Evolutionary conservation across 495 filamentous ascomycete genomes (phyloP).

Genomic region (Articulospora tetracladia): DNA sequence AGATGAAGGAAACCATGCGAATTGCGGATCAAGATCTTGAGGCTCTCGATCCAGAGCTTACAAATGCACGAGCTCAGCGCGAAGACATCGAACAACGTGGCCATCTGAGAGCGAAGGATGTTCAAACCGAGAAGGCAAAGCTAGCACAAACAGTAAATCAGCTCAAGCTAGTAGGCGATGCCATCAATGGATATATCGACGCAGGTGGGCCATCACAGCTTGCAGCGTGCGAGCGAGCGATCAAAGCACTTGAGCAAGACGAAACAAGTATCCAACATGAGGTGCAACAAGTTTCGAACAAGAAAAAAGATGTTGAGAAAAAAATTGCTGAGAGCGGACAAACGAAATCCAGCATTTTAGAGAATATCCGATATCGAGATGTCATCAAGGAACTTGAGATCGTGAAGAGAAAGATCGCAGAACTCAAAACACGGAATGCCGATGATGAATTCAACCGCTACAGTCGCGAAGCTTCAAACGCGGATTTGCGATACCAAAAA

Average conservation of each 20-base stretch:
- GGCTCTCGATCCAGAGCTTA: constrained; percentile 64
- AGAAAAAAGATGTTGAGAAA: constrained; percentile 74
- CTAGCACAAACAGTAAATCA: constrained; percentile 71
- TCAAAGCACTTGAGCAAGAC: constrained; percentile 60
- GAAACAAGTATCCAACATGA: constrained; percentile 64
- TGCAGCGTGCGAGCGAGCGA: constrained; percentile 61
- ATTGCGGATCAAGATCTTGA: constrained; percentile 67
- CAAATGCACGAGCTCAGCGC: constrained; percentile 66
- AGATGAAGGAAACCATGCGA: constrained; percentile 61
- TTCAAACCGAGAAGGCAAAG: constrained; percentile 67
- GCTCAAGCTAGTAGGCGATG: constrained; percentile 66
- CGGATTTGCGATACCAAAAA: constrained; percentile 58
- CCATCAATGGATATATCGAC: constrained; percentile 77
- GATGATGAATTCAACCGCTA: constrained; percentile 76
- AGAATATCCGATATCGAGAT: constrained; percentile 83
- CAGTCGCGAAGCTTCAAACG: constrained; percentile 56
- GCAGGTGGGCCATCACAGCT: constrained; percentile 72
- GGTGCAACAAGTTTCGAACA: constrained; percentile 56
- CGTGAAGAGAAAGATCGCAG: constrained; percentile 64
- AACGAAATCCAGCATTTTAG: constrained; percentile 75
- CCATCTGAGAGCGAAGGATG: constrained; percentile 65
- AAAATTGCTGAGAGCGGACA: constrained; percentile 72
- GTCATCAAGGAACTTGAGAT: constrained; percentile 61
- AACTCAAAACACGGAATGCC: constrained; percentile 77
- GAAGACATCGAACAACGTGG: constrained; percentile 72